These are phyloP conservation scores for Lactifluus rugatus DNA, from an alignment of 768 basidiomycete genomes.

Conservation along the genomic window DNA sequence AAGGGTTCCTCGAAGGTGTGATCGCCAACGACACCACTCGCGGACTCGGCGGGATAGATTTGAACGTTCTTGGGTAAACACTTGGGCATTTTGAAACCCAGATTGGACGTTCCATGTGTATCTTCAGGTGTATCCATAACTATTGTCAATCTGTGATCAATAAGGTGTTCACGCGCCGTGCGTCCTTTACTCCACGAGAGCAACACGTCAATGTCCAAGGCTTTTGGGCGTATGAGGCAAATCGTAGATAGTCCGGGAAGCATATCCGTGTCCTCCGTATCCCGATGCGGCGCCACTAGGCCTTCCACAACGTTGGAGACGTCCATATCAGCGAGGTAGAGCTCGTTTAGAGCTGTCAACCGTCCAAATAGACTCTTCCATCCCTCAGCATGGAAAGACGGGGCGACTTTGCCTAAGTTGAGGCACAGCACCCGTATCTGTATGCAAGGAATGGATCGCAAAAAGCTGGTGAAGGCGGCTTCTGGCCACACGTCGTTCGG, in stretches of 20 bases:
- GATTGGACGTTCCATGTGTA: background rate
- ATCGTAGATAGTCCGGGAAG: constrained; percentile 1
- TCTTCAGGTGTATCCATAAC: constrained; percentile 3
- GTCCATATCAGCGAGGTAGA: constrained; percentile 10
- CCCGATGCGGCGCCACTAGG: background rate
- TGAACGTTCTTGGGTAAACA: constrained; percentile 9
- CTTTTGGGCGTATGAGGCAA: constrained; percentile 10
- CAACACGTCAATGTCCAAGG: constrained; percentile 7
- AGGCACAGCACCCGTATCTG: constrained; percentile 12
- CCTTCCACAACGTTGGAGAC: constrained; percentile 8
- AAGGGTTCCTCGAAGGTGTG: constrained; percentile 14
- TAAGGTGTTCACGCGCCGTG: background rate
- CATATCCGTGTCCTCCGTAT: background rate
- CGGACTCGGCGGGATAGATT: background rate
- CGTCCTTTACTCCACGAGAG: constrained; percentile 6
- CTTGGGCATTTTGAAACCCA: background rate
- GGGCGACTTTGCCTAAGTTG: constrained; percentile 1
- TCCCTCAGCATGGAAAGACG: constrained; percentile 9
- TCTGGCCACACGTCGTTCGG: constrained; percentile 12
- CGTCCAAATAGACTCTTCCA: constrained; percentile 13
- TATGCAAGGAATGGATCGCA: constrained; percentile 13
- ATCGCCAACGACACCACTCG: background rate
- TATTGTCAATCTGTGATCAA: constrained; percentile 1
- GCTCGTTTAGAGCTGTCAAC: constrained; percentile 8
- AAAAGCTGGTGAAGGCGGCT: constrained; percentile 11